These are phyloP conservation scores for Abelmoschus esculentus DNA, from an alignment of 345 rosid genomes.

Conservation along the genomic window DNA sequence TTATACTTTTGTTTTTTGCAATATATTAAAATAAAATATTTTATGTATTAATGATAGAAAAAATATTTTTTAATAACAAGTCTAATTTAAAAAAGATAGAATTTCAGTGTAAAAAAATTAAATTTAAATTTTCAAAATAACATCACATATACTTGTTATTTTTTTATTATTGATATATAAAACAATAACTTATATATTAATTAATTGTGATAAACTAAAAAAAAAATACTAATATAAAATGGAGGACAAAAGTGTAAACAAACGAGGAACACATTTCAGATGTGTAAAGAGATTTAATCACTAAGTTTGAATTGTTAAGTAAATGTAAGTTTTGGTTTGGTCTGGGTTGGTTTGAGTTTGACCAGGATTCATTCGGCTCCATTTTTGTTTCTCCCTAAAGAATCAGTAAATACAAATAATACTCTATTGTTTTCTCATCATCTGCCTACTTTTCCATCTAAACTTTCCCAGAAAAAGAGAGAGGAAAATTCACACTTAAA, in stretches of 20 bases:
- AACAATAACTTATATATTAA: neutral
- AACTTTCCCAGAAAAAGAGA: no score
- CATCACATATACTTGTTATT: no score
- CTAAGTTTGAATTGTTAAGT: constrained; percentile 7
- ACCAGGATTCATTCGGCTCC: constrained; percentile 39
- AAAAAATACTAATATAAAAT: neutral
- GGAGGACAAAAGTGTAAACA: constrained; percentile 19
- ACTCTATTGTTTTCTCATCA: constrained; percentile 18
- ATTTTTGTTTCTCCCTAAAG: constrained; percentile 23
- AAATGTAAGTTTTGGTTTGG: constrained; percentile 49
- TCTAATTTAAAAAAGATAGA: no score
- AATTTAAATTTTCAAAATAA: no score
- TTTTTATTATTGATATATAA: no score
- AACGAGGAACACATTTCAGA: constrained; percentile 3
- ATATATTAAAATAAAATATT: no score
- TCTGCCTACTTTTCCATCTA: constrained; percentile 8
- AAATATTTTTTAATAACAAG: no score
- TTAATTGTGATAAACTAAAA: neutral
- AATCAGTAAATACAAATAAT: neutral
- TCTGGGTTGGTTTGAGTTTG: constrained; percentile 42
- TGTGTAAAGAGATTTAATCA: constrained; percentile 5
- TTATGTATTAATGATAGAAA: no score
- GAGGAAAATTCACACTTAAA: no score
- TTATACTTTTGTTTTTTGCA: no score
- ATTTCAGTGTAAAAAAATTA: no score